Percentiles rank a stretch among this genome's conserved stretches.
Evolutionary conservation across 148 eudicot genomes (phyloP).

Genomic region (Amaranthus cruentus): DNA sequence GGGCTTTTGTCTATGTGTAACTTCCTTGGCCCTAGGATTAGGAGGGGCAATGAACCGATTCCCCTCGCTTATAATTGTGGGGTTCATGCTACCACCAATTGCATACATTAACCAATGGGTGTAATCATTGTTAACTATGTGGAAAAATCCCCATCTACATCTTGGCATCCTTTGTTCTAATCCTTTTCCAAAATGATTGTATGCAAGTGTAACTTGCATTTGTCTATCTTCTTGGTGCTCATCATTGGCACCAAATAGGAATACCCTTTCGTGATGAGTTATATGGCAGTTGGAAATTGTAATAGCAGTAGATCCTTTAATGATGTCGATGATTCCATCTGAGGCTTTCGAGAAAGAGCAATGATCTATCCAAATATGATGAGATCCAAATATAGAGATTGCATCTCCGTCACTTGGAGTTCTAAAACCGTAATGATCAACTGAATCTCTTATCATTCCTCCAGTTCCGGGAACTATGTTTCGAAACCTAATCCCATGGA

Average conservation of each 20-base stretch:
- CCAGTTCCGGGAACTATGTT: constrained; percentile 42
- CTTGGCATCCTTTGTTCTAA: constrained; percentile 74
- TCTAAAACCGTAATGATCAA: constrained; percentile 42
- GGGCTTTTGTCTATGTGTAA: constrained; percentile 23
- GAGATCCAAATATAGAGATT: constrained; percentile 50
- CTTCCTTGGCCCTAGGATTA: constrained; percentile 42
- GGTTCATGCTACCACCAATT: constrained; percentile 58
- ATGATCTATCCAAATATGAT: constrained; percentile 67
- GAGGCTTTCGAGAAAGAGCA: constrained; percentile 36
- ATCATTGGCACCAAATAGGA: constrained; percentile 61
- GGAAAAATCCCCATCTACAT: constrained; percentile 62
- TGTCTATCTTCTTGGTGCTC: constrained; percentile 32
- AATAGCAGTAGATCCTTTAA: constrained; percentile 62
- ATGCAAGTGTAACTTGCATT: constrained; percentile 74
- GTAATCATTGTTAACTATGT: constrained; percentile 75
- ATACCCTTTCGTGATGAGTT: constrained; percentile 54
- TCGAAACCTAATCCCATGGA: constrained; percentile 56
- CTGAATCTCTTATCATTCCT: constrained; percentile 51
- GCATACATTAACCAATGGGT: constrained; percentile 79
- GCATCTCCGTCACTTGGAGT: constrained; percentile 62
- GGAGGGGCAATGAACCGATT: constrained; percentile 62
- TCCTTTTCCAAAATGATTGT: constrained; percentile 66
- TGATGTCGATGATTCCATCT: constrained; percentile 58
- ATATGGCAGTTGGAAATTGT: constrained; percentile 68
- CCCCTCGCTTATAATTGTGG: constrained; percentile 65